A percentile compares a stretch with the other conserved stretches of the same genome.
These are phyloP conservation scores for Hypoxylon sp. DNA, from an alignment of 2,329 filamentous ascomycete genomes.

Conservation along the genomic window DNA sequence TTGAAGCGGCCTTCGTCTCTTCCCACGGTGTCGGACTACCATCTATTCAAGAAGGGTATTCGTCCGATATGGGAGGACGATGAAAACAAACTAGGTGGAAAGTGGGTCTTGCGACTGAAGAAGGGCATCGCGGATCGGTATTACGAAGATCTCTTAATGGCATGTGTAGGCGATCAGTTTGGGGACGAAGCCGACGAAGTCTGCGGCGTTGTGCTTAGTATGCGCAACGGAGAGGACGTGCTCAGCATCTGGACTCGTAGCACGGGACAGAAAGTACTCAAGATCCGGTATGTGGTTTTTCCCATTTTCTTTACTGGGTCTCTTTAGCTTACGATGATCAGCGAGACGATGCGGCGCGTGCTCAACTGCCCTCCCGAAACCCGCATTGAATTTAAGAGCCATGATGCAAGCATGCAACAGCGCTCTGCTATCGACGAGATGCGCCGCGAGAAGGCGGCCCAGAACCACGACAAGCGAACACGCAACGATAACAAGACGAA, in stretches of 20 bases:
- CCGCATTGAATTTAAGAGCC: constrained; percentile 93
- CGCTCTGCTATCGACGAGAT: constrained; percentile 91
- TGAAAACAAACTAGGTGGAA: constrained; percentile 94
- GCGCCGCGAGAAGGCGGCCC: constrained; percentile 82
- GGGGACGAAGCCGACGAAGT: constrained; percentile 92
- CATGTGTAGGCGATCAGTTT: constrained; percentile 94
- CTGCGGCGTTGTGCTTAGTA: constrained; percentile 93
- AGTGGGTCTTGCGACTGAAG: constrained; percentile 97
- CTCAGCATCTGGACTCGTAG: constrained; percentile 98
- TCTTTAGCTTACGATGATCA: constrained; percentile 55
- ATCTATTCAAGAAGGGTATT: constrained; percentile 97
- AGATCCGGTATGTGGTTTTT: constrained; percentile 80
- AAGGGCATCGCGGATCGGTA: constrained; percentile 97
- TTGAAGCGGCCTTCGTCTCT: constrained; percentile 89
- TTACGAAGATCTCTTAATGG: constrained; percentile 94
- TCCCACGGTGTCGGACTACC: constrained; percentile 95
- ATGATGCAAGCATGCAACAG: constrained; percentile 95
- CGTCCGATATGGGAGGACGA: constrained; percentile 99
- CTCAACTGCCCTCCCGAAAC: constrained; percentile 90
- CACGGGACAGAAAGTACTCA: constrained; percentile 92
- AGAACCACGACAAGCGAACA: constrained; percentile 57
- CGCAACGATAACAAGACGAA: constrained; percentile 48
- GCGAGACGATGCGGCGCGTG: constrained; percentile 93
- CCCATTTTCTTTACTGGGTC: not conserved
- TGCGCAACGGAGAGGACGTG: constrained; percentile 95